Evolutionary conservation across 768 basidiomycete genomes (phyloP).

Genomic region (Fibroporia radiculosa): DNA sequence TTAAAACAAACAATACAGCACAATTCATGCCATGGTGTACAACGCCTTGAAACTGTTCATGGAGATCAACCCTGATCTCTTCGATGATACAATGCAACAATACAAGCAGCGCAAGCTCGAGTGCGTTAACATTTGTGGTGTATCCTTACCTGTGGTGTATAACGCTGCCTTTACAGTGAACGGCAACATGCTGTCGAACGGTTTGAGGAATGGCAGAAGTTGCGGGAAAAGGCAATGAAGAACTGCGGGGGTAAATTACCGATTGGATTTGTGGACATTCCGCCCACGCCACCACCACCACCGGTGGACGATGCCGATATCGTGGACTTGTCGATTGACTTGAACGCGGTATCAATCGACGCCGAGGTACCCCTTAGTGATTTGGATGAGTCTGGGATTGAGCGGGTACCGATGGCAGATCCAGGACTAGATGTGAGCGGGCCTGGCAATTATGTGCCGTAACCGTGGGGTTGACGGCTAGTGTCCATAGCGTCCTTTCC

Average conservation of each 20-base stretch:
- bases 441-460: constrained; percentile 7
- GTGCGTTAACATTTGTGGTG: constrained; percentile 42
- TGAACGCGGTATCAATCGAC: constrained; percentile 79
- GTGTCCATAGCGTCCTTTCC: constrained; percentile 50
- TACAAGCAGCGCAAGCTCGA: constrained; percentile 84
- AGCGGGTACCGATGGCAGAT: constrained; percentile 88
- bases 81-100: constrained; percentile 88
- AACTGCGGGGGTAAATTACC: constrained; percentile 72
- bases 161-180: constrained; percentile 47
- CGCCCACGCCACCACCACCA: constrained; percentile 69
- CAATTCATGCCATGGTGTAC: constrained; percentile 99
- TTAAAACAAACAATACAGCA: constrained; percentile 57
- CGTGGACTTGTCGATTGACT: constrained; percentile 81
- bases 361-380: constrained; percentile 49
- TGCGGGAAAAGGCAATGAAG: constrained; percentile 68
- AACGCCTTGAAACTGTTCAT: constrained; percentile 97
- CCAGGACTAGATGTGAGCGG: constrained; percentile 76
- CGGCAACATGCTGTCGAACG: constrained; percentile 78
- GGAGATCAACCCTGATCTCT: constrained; percentile 97
- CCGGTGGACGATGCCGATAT: constrained; percentile 81
- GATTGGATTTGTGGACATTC: constrained; percentile 57
- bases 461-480: constrained; percentile 12
- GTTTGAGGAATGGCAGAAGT: constrained; percentile 84
- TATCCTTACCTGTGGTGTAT: background rate
- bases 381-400: constrained; percentile 74